Evolutionary conservation across 73 alveolate genomes (phyloP), one percentile per base, ranked within the genome.

Genomic region (Halteria grandinella): DNA sequence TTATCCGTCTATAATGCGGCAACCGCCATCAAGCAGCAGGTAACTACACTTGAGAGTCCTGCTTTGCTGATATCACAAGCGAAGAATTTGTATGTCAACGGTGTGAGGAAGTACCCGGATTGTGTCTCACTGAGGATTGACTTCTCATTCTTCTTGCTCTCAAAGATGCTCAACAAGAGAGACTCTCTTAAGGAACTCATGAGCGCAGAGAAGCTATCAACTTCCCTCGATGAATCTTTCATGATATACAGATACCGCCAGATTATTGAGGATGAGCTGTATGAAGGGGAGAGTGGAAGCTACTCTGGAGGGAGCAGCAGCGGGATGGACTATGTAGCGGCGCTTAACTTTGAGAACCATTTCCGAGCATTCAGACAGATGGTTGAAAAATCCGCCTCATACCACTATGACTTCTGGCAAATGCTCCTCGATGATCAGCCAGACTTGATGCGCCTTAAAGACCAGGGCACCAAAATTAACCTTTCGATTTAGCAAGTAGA

Each of bases 381-480:
- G 5, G 76, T 94, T 29, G 81, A 85, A 43, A 53, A 77, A 57
- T 89, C 93, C 23, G 87, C 98, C 14, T 40, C 82, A 27, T 75
- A 77, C 10, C 93, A 94, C 70, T 77, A 85, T 54, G 98, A 94
- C 37, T 94, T 94, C 81, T 94, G 98, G 98, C 80, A 80, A 41
- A 84, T 85, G 58, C 82, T 94, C 49, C 60, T 88, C 66, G 96
- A 94, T 70, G 96, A 94, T 75, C 36, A 84, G 2, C 97, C 94
- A 43, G 98, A 91, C 55, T 71, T 94, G 41, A 85, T 89, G 17
- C 86, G 89, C 39, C 70, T 94, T 63, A 89, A 83, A 82, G 94
- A 88, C 27, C 69, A 85, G 51, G 98, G 98, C 33, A 85, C 92
- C 29, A 90, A 87, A 75, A 88, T 94, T 47, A 94, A 91, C 66